These are phyloP conservation scores for Ogataea naganishii DNA, from an alignment of 805 yeast genomes.

Conservation along the genomic window DNA sequence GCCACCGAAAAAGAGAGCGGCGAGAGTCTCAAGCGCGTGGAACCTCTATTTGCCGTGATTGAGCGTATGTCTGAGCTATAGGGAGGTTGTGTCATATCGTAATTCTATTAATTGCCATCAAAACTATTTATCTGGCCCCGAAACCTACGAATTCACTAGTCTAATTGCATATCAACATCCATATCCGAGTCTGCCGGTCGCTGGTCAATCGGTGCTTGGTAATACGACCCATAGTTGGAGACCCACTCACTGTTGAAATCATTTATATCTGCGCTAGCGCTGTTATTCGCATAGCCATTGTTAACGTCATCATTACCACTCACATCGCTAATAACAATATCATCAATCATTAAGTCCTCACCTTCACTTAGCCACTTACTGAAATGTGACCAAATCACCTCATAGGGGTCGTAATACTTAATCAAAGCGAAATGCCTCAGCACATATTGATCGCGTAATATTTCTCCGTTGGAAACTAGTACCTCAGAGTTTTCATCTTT, in stretches of 20 bases:
- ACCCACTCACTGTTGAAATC: slow-evolving; percentile 3
- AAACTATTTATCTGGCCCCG: background rate
- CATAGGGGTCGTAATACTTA: slow-evolving; percentile 15
- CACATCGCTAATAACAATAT: slow-evolving; percentile 3
- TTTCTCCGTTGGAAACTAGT: slow-evolving; percentile 10
- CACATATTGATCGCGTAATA: slow-evolving; percentile 13
- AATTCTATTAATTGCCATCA: background rate
- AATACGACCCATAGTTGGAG: slow-evolving; percentile 7
- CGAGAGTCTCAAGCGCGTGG: no score
- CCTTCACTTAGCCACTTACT: slow-evolving; percentile 11
- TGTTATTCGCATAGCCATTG: slow-evolving; percentile 3
- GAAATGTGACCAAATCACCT: slow-evolving; percentile 9
- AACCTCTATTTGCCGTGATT: slow-evolving; percentile 1
- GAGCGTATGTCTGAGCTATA: slow-evolving; percentile 3
- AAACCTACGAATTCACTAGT: background rate
- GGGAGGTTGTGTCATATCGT: slow-evolving; percentile 6
- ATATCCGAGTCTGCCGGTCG: background rate
- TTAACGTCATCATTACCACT: background rate
- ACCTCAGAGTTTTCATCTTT: background rate
- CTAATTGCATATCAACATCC: slow-evolving; percentile 1
- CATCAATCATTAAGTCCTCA: slow-evolving; percentile 5
- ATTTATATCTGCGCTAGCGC: background rate
- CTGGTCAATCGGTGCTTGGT: slow-evolving; percentile 1
- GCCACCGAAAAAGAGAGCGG: slow-evolving; percentile 1
- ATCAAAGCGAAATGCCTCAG: slow-evolving; percentile 14